Conservation (phyloP, 306 rosid genomes). For the Pyrus communis region DNA sequence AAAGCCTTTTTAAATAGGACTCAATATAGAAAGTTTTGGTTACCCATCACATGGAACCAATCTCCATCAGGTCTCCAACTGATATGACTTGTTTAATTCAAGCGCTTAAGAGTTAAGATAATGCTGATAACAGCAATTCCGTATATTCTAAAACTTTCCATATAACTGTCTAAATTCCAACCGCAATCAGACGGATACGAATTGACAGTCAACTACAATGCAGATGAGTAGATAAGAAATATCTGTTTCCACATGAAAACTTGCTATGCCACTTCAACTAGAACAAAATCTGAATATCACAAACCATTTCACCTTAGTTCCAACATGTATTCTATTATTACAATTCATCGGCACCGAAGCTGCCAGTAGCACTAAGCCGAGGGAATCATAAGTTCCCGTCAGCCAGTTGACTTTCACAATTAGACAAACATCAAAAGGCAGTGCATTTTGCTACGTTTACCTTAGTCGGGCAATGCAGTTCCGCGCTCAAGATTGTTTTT, state of each 20-base stretch:
- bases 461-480: conserved; percentile 90
- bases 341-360: neutral
- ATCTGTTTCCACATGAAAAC: neutral
- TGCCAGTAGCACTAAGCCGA: neutral
- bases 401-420: neutral
- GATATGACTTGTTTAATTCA: neutral
- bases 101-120: neutral
- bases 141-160: neutral
- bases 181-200: no score
- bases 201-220: neutral
- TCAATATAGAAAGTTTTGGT: neutral
- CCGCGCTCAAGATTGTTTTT: conserved; percentile 98
- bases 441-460: neutral
- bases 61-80: neutral
- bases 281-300: neutral
- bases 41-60: neutral
- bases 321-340: neutral
- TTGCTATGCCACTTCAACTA: neutral
- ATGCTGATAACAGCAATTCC: neutral
- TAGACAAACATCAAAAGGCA: neutral
- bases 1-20: neutral
- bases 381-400: neutral
- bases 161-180: neutral
- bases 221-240: neutral
- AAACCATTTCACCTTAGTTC: neutral